A percentile compares a stretch with the other conserved stretches of the same genome.
These are phyloP conservation scores for Capsicum baccatum DNA, from an alignment of 257 asterid species.

Conservation along the genomic window DNA sequence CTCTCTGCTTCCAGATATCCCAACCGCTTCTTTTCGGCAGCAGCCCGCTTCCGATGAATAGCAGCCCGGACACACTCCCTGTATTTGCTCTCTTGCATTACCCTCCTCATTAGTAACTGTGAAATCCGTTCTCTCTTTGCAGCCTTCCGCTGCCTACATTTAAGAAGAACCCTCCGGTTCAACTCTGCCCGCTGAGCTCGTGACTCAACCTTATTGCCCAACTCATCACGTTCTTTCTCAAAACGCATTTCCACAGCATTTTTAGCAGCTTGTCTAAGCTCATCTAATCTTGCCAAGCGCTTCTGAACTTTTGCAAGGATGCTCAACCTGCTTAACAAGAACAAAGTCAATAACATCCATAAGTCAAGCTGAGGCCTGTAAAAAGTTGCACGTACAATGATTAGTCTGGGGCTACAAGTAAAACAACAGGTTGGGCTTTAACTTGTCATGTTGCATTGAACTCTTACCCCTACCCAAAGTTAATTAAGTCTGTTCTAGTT, in stretches of 20 bases:
- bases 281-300: slow-evolving; percentile 44
- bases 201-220: slow-evolving; percentile 37
- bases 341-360: neutral
- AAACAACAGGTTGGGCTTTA: neutral
- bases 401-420: neutral
- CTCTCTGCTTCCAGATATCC: slow-evolving; percentile 42
- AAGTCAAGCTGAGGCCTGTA: neutral
- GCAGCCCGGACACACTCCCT: slow-evolving; percentile 43
- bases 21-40: slow-evolving; percentile 41
- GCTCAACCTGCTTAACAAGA: slow-evolving; percentile 40
- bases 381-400: neutral
- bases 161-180: slow-evolving; percentile 38
- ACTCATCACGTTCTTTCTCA: slow-evolving; percentile 35
- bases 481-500: neutral
- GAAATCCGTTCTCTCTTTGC: slow-evolving; percentile 38
- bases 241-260: slow-evolving; percentile 39
- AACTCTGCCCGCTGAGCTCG: slow-evolving; percentile 38
- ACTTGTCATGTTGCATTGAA: neutral
- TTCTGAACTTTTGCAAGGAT: slow-evolving; percentile 40
- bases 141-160: slow-evolving; percentile 36
- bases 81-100: slow-evolving; percentile 37
- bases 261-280: slow-evolving; percentile 42
- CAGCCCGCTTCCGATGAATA: slow-evolving; percentile 39
- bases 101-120: slow-evolving; percentile 36
- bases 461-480: slow-evolving; percentile 1